These are phyloP conservation scores for Penicillium palitans DNA, from an alignment of 2,329 filamentous ascomycete genomes.

Conservation along the genomic window DNA sequence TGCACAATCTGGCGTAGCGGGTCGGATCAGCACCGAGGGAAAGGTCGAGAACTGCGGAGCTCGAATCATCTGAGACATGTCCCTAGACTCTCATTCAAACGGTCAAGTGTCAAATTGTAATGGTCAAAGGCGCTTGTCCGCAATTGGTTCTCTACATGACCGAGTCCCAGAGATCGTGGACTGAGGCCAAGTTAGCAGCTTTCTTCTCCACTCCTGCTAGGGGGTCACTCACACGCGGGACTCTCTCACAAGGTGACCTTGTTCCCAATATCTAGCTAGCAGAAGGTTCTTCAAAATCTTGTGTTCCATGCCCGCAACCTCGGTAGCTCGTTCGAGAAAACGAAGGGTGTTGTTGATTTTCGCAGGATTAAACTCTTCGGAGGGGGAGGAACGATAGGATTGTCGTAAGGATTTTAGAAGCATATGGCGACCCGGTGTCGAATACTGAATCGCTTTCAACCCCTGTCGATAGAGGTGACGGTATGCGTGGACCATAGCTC, in stretches of 20 bases:
- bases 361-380: slow-evolving; percentile 39
- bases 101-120: slow-evolving; percentile 46
- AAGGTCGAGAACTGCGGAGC: slow-evolving; percentile 6
- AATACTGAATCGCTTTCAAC: slow-evolving; percentile 58
- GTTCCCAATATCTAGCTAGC: slow-evolving; percentile 46
- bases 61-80: slow-evolving; percentile 42
- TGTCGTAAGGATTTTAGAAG: slow-evolving; percentile 48
- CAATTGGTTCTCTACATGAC: slow-evolving; percentile 30
- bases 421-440: slow-evolving; percentile 57
- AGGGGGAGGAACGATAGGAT: slow-evolving; percentile 42
- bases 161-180: slow-evolving; percentile 31
- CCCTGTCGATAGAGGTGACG: slow-evolving; percentile 57
- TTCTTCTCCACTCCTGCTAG: slow-evolving; percentile 10
- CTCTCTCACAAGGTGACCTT: slow-evolving; percentile 33
- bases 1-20: slow-evolving; percentile 13
- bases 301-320: slow-evolving; percentile 46
- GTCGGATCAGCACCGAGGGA: slow-evolving; percentile 14
- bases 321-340: slow-evolving; percentile 47
- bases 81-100: slow-evolving; percentile 51
- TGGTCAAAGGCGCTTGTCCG: slow-evolving; percentile 41
- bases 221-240: slow-evolving; percentile 33
- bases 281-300: slow-evolving; percentile 50
- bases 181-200: slow-evolving; percentile 30
- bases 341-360: slow-evolving; percentile 47
- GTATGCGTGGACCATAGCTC: slow-evolving; percentile 54